Evolutionary conservation across 78 protist genomes (phyloP).

Genomic region (Andalucia godoyi): DNA sequence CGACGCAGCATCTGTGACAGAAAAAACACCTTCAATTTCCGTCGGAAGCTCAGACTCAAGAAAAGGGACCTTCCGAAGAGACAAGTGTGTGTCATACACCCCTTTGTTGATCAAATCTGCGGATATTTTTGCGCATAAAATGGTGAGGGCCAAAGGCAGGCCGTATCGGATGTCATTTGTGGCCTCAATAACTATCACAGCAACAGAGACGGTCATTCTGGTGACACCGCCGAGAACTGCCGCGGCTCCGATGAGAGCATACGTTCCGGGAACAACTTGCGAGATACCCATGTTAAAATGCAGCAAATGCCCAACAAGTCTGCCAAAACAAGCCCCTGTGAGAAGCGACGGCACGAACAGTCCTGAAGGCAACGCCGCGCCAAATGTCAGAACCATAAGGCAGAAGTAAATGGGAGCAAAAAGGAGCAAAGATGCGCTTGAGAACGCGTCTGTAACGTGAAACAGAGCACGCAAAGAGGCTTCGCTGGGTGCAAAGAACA

Average conservation of each 20-base stretch:
- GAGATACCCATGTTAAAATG: background rate
- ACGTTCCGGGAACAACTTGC: constrained; percentile 21
- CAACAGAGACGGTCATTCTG: constrained; percentile 71
- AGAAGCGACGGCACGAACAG: constrained; percentile 58
- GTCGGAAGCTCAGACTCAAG: constrained; percentile 46
- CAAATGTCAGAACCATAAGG: constrained; percentile 52
- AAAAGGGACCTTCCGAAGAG: constrained; percentile 51
- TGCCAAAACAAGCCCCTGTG: constrained; percentile 46
- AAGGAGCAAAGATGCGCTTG: background rate
- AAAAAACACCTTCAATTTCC: too few species aligned
- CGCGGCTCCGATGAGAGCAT: constrained; percentile 77
- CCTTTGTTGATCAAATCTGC: constrained; percentile 58
- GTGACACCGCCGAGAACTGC: constrained; percentile 70
- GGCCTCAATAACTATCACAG: constrained; percentile 52
- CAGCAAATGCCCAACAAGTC: constrained; percentile 26
- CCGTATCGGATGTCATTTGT: constrained; percentile 8
- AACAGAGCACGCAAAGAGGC: constrained; percentile 23
- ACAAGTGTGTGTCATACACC: constrained; percentile 45
- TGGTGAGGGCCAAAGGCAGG: constrained; percentile 6
- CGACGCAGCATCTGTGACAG: too few species aligned
- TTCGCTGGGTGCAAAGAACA: constrained; percentile 43
- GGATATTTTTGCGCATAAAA: constrained; percentile 5
- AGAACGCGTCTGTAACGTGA: constrained; percentile 9
- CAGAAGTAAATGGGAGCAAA: constrained; percentile 30
- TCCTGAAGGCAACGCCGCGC: constrained; percentile 69